Evolutionary conservation across 352 stramenopile species (phyloP), one percentile per base, ranked within the genome.

Genomic region (Globisporangium parvum): DNA sequence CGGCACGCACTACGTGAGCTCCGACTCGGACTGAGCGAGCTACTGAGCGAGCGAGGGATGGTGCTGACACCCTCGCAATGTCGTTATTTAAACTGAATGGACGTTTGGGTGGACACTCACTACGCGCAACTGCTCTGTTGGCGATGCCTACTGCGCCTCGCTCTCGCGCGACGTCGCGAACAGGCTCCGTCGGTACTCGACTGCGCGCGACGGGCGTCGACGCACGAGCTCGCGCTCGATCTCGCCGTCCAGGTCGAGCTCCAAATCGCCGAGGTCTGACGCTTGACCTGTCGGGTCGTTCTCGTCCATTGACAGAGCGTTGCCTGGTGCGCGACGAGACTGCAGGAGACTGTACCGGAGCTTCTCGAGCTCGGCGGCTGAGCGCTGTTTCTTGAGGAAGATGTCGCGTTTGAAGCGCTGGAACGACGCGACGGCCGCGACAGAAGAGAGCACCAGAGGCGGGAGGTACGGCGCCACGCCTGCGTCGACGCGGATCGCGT

Each of bases 241-340:
- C 66, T 87, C 75, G n/a, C 79, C 79, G 50, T 89, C 75, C 46
- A 87, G 53, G 44, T 89, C 79, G 6, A 87, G 61, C 26, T 87
- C 75, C 26, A 87, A 47, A 2, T 85, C 75, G n/a, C 78, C 74
- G 41, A 83, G 44, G 33, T 79, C 67, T 12, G 69, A 66, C 17
- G 24, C 55, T 56, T 35, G 20, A 6, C 57, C 26, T 0, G 57
- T 55, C 4, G 63, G 62, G 33, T 73, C 67, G 33, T 53, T 70
- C 26, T 61, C 71, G 40, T 74, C 66, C 5, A 64, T 66, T 17
- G 68, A 72, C 31, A 46, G 33, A 14, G 53, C 44, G 17, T 17
- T 33, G 14, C 47, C 44, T 39, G 62, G 62, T 15, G 18, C 61
- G 57, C 15, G 61, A 53, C 51, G 49, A 44, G 49, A 55, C 53